Evolutionary conservation across 768 basidiomycete species (phyloP), one percentile per base, ranked within the genome.

Genomic region (Termitomyces heimii): DNA sequence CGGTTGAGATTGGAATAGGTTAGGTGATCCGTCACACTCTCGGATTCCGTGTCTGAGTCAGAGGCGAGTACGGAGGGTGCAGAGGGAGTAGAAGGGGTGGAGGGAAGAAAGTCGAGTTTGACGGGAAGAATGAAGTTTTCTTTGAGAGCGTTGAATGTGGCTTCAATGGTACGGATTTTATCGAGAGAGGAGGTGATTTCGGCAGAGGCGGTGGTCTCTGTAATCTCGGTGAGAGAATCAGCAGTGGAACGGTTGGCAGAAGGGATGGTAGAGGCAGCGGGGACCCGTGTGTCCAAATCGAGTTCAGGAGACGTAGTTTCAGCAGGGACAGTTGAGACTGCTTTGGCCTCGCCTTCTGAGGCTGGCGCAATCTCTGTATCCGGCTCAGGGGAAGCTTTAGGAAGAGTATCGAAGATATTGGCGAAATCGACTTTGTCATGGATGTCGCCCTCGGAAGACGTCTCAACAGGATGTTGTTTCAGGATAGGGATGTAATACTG

Each of bases 1-100:
- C 80, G 77, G 67, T 88, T 89, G 48, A 64, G 68, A 13, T 79
- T 61, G 26, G 80, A 82, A 72, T 78, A 88, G 2, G 80, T 73
- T 5, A 90, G 77, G 34, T 70, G 69, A 12, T 70, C 67, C 8
- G 66, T 66, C 12, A 60, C 55, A 1, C 37, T 55, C 3, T 64
- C 53, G 4, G 55, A 57, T 20, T 59, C 62, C 12, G 62, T 44
- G n/a, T 55, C 54, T 1, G 54, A 55, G 22, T 24, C 42, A n/a
- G 62, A 59, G 14, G 58, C 16, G 20, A 65, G 49, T 28, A 56
- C 35, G 28, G 66, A 60, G 16, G 39, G 39, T 8, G 62, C 4
- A 14, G 54, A 61, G 1, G 46, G 28, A 2, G 46, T 2, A 12
- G 46, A n/a, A 14, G 18, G 50, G 34, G 69, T 49, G 24, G 74